Base-by-base conservation (phyloP, 306 rosid genomes). In the Dalbergia oliveri region DNA sequence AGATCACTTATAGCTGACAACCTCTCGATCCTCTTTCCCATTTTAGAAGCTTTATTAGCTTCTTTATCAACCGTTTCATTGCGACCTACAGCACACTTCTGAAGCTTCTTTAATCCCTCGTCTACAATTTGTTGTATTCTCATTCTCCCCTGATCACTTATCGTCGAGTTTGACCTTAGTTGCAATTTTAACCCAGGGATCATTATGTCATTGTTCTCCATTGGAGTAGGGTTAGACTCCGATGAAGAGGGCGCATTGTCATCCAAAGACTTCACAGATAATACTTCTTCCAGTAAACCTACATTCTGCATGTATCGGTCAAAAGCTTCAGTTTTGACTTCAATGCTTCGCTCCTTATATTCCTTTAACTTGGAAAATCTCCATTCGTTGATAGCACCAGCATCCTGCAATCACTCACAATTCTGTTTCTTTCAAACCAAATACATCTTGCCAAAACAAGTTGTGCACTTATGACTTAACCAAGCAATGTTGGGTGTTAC, bases 361-460 rank as follows among this genome's bases (percentile, higher is more conserved):
- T 93, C 97, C 89, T 84, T 91, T 66, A 96, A 77, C 91, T 91
- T 96, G 82, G 94, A 79, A 87, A 93, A 94, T 79, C 99, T 96
- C 99, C 99, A 93, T 73, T 93, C 97, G 54, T 96, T 96, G 64
- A 90, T 89, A 47, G 90, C 88, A 13, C 87, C 97, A 44, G 97
- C 98, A 82, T 93, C 97, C 99, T 96, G 90, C 56, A 84, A 91
- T 75, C 43, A 89, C 69, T 53, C 64, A 53, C 54, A 67, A 73
- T 51, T 78, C 85, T 69, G 84, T 89, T 70, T 82, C 84, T 69
- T 67, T 53, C 76, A 71, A 33, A 51, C 58, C 33, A 50, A 62
- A 56, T 68, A 57, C 65, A 63, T 74, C 61, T 62, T 23, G 11
- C 58, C 51, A 50, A 5, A 72, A 66, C 57, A 80, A 76, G 37